phyloP scores from a whole-genome alignment of 1,284 basidiomycete genomes.

The Ganoderma sp. region DNA sequence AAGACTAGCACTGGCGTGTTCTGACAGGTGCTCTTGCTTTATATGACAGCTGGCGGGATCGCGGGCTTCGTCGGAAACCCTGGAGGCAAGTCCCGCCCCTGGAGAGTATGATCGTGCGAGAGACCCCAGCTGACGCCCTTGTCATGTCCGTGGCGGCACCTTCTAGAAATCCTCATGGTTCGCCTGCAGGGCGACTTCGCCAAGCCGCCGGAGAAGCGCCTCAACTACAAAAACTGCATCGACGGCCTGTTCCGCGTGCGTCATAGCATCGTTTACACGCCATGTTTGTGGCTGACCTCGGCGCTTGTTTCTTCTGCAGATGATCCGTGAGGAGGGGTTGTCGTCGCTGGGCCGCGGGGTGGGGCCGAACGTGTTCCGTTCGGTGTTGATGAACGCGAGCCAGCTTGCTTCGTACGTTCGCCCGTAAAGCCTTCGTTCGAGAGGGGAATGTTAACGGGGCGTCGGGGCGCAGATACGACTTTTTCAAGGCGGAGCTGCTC shows the following conservation, averaged over 20 bases:
- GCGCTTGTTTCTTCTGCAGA: constrained; percentile 48
- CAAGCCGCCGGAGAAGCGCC: constrained; percentile 80
- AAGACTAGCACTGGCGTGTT: background rate
- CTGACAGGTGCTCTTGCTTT: constrained; percentile 15
- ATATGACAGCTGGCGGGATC: constrained; percentile 70
- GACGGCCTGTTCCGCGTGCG: constrained; percentile 82
- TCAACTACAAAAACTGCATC: constrained; percentile 87
- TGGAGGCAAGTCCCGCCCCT: constrained; percentile 58
- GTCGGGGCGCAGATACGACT: constrained; percentile 72
- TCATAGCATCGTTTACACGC: constrained; percentile 21
- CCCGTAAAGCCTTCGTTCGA: too few species aligned
- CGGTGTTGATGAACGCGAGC: constrained; percentile 89
- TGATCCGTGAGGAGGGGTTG: constrained; percentile 84
- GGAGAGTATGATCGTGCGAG: background rate
- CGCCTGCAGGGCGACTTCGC: constrained; percentile 84
- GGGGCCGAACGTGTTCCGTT: constrained; percentile 85
- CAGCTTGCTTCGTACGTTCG: constrained; percentile 82
- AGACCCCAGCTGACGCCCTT: background rate
- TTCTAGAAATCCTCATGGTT: constrained; percentile 81
- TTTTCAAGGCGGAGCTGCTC: constrained; percentile 84
- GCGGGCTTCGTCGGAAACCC: constrained; percentile 88
- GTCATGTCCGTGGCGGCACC: background rate
- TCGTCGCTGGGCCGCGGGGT: constrained; percentile 81
- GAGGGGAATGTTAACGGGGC: too few species aligned
- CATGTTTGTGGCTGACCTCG: constrained; percentile 15